Evolutionary conservation across 2,329 filamentous ascomycete species (phyloP).

Genomic region (Penicillium sp.): DNA sequence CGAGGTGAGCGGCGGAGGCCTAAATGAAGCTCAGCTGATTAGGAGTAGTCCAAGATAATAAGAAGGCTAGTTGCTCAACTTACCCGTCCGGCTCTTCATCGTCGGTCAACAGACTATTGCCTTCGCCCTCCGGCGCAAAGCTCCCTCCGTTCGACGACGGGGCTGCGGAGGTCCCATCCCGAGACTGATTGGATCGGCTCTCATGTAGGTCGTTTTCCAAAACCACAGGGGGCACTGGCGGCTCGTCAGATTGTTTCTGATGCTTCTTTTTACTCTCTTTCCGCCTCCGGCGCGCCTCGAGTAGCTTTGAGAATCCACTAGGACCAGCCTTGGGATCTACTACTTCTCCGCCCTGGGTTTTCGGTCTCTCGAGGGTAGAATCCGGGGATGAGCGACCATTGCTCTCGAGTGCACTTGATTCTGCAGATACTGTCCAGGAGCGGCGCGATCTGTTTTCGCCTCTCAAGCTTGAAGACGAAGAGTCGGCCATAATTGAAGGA

Average conservation of each 20-base stretch:
- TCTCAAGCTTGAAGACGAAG: conserved; percentile 37
- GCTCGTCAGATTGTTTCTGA: conserved; percentile 23
- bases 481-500: conserved; percentile 34
- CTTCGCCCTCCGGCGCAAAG: conserved; percentile 22
- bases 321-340: conserved; percentile 39
- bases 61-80: conserved; percentile 13
- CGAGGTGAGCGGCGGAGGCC: conserved; percentile 50
- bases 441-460: conserved; percentile 37
- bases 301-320: conserved; percentile 53
- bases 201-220: conserved; percentile 23
- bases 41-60: background rate
- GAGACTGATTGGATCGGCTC: conserved; percentile 26
- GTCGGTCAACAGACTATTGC: conserved; percentile 34
- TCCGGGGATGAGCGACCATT: conserved; percentile 40
- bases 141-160: conserved; percentile 27
- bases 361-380: conserved; percentile 39
- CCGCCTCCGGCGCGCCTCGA: conserved; percentile 45
- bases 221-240: conserved; percentile 22
- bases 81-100: conserved; percentile 44
- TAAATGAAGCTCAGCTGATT: conserved; percentile 15
- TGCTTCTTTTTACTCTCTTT: conserved; percentile 40
- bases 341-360: conserved; percentile 38
- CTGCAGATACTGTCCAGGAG: conserved; percentile 37
- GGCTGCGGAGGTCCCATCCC: conserved; percentile 22
- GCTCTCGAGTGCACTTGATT: conserved; percentile 33